Evolutionary conservation across 805 yeast species (phyloP).

Genomic region (Blastobotrys attinorum): DNA sequence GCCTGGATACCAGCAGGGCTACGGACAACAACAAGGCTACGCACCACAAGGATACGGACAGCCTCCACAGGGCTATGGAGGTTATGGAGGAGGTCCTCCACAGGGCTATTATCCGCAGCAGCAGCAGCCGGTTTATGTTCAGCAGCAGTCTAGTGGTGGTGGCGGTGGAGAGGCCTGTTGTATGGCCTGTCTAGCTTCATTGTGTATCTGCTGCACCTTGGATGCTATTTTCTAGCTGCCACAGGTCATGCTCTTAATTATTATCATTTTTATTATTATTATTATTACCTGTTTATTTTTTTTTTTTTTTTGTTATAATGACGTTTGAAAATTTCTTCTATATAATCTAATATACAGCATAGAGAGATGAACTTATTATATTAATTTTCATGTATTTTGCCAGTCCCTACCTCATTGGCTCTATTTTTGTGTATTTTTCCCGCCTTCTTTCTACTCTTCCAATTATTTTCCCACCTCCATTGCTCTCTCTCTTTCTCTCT

Average conservation of each 20-base stretch:
- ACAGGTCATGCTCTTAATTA: no score
- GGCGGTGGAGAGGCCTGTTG: conserved; percentile 21
- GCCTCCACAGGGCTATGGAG: conserved; percentile 13
- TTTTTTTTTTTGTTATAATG: no score
- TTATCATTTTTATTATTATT: no score
- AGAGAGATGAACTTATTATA: neutral
- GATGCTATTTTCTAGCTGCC: conserved; percentile 15
- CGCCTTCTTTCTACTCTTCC: no score
- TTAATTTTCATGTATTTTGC: no score
- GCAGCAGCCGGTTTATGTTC: conserved; percentile 31
- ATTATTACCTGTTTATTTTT: neutral
- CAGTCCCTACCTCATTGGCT: no score
- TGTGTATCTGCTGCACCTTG: conserved; percentile 22
- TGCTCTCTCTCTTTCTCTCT: no score
- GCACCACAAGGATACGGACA: conserved; percentile 10
- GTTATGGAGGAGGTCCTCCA: no score
- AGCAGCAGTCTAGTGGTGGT: conserved; percentile 22
- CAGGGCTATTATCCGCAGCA: conserved; percentile 20
- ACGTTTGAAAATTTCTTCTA: neutral
- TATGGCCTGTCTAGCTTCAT: conserved; percentile 19
- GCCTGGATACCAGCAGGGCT: conserved; percentile 10
- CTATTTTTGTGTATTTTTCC: no score
- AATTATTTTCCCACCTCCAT: no score
- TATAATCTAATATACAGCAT: no score
- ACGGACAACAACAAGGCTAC: conserved; percentile 12